These are phyloP conservation scores for Umbellularia californica DNA, from an alignment of 164 flowering plant genomes.

Conservation along the genomic window DNA sequence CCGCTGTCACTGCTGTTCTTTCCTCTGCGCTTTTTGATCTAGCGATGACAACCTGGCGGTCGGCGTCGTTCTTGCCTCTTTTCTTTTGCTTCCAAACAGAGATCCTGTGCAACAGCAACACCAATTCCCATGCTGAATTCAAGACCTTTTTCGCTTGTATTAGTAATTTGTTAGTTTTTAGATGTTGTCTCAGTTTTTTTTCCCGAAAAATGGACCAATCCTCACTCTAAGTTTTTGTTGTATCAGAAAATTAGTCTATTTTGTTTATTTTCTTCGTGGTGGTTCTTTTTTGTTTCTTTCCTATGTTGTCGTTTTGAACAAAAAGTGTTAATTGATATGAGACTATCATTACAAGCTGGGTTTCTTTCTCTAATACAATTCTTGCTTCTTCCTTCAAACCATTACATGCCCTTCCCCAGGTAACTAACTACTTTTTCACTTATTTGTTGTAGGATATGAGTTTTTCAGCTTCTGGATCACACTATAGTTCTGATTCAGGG, in stretches of 20 bases:
- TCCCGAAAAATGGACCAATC: too few relatives aligned
- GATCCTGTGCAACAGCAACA: too few relatives aligned
- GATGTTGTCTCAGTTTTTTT: too few relatives aligned
- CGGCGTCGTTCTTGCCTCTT: too few relatives aligned
- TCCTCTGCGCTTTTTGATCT: too few relatives aligned
- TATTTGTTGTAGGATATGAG: conserved; percentile 47
- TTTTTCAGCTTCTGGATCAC: conserved; percentile 46
- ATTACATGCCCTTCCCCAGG: neutral
- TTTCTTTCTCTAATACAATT: neutral
- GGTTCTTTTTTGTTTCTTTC: neutral
- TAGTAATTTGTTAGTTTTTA: too few relatives aligned
- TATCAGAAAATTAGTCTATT: neutral
- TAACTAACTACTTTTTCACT: conserved; percentile 4
- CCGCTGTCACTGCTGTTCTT: too few relatives aligned
- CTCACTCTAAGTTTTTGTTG: neutral
- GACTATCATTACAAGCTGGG: neutral
- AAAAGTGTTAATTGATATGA: neutral
- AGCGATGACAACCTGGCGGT: too few relatives aligned
- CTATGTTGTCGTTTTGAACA: neutral
- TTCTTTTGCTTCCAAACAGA: too few relatives aligned
- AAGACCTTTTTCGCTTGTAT: too few relatives aligned
- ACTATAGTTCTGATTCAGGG: conserved; percentile 44
- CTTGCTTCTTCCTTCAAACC: neutral
- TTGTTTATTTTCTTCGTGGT: neutral
- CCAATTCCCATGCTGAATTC: neutral